phyloP scores from a whole-genome alignment of 192 early-diverging fungal genomes.

The Backusella mclennaniae region DNA sequence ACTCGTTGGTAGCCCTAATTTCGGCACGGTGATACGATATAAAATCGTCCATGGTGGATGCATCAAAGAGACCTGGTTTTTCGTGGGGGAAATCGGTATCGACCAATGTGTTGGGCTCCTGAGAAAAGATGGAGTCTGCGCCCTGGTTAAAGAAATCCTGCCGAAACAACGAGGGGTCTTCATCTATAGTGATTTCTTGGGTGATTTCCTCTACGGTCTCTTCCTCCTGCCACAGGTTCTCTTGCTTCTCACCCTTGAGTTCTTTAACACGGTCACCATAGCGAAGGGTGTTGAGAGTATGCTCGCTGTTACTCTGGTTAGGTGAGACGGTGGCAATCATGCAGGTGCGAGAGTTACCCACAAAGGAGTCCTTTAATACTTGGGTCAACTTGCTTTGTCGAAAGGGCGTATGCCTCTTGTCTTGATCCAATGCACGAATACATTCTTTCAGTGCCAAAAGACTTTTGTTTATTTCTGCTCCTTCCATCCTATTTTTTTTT shows the following conservation, averaged over 20 bases:
- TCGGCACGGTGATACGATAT: conserved; percentile 64
- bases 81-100: background rate
- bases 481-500: conserved; percentile 79
- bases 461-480: conserved; percentile 99
- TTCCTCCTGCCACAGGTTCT: background rate
- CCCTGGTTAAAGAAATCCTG: conserved; percentile 5
- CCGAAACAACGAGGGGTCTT: background rate
- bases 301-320: conserved; percentile 92
- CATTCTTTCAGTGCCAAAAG: conserved; percentile 97
- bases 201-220: background rate
- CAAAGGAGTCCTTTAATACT: conserved; percentile 96
- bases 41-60: conserved; percentile 57
- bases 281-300: conserved; percentile 94
- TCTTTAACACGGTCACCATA: conserved; percentile 82
- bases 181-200: background rate
- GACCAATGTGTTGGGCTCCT: background rate
- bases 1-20: conserved; percentile 59
- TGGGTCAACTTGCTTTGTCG: conserved; percentile 97
- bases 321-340: conserved; percentile 99
- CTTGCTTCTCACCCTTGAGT: conserved; percentile 42
- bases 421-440: conserved; percentile 94
- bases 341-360: conserved; percentile 96
- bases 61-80: background rate
- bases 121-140: conserved; percentile 1
- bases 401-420: conserved; percentile 96